Conservation (phyloP, 331 rosid genomes). For the Stylosanthes scabra region DNA sequence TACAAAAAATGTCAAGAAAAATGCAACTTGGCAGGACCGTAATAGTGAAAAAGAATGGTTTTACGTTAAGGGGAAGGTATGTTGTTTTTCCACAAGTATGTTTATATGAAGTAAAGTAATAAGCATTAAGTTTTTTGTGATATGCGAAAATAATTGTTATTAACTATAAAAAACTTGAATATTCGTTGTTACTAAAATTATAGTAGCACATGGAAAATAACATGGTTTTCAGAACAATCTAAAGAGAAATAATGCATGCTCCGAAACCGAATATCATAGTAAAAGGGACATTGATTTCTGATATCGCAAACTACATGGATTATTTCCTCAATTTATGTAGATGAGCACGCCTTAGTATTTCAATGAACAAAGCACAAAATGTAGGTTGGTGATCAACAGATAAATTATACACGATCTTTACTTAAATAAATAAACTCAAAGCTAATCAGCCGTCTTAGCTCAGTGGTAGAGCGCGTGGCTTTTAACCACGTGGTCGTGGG, state of each 20-base stretch:
- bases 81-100: background rate
- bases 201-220: too few relatives aligned
- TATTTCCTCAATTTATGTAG: background rate
- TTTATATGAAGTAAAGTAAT: background rate
- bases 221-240: background rate
- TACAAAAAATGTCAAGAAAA: too few relatives aligned
- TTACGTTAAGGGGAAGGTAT: background rate
- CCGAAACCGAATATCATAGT: background rate
- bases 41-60: background rate
- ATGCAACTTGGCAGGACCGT: too few relatives aligned
- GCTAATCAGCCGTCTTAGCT: slow-evolving; percentile 86
- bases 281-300: background rate
- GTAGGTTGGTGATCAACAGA: too few relatives aligned
- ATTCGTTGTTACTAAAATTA: too few relatives aligned
- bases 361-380: background rate
- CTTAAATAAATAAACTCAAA: too few relatives aligned
- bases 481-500: slow-evolving; percentile 97
- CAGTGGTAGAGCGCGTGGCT: slow-evolving; percentile 96
- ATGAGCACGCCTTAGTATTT: background rate
- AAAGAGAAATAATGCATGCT: background rate
- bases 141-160: too few relatives aligned
- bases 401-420: background rate
- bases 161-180: too few relatives aligned
- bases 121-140: too few relatives aligned
- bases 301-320: background rate